These are phyloP conservation scores for Madurella mycetomatis DNA, from an alignment of 2,329 filamentous ascomycete genomes.

Conservation along the genomic window DNA sequence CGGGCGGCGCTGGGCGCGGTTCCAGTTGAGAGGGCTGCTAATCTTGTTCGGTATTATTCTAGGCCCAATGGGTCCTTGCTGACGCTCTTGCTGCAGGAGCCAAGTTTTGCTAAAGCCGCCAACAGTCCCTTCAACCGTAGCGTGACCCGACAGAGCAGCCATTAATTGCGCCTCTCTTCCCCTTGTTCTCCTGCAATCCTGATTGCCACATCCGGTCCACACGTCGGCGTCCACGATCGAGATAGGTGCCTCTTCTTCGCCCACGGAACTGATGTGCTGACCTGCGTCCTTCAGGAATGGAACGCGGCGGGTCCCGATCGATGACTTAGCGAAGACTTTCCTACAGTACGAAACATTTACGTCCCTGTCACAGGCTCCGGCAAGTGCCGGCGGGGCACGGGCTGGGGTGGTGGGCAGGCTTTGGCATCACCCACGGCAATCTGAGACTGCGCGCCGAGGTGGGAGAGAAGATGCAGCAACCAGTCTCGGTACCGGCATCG, in stretches of 20 bases:
- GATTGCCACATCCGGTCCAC: constrained; percentile 10
- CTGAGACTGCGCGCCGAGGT: neutral
- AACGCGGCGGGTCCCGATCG: no score
- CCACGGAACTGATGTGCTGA: neutral
- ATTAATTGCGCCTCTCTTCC: neutral
- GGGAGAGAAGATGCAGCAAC: neutral
- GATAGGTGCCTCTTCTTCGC: neutral
- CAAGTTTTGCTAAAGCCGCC: neutral
- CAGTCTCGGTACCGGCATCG: neutral
- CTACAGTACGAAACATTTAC: neutral
- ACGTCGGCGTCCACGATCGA: neutral
- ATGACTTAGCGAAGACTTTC: no score
- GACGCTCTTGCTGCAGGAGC: constrained; percentile 1
- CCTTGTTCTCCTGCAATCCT: constrained; percentile 1
- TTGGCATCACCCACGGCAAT: neutral
- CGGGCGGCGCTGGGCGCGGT: no score
- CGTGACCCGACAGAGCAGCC: constrained; percentile 1
- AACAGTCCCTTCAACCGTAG: neutral
- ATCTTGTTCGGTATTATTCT: neutral
- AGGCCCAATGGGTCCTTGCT: neutral
- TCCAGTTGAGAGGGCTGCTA: neutral
- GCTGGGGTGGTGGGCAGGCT: neutral
- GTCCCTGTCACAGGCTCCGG: neutral
- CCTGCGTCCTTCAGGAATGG: neutral
- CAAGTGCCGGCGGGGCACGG: neutral